phyloP scores from a whole-genome alignment of 805 yeast species.

The Saturnispora sanitii region DNA sequence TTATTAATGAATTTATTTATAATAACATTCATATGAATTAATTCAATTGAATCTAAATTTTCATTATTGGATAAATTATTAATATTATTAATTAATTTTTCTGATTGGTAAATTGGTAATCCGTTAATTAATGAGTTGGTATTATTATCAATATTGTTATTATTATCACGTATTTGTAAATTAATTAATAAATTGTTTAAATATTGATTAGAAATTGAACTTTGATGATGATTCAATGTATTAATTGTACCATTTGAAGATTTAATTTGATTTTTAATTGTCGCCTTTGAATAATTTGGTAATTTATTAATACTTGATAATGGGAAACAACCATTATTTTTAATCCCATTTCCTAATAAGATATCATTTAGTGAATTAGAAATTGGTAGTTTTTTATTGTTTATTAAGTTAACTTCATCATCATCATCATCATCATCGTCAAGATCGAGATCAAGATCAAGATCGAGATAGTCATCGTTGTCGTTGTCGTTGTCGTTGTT shows the following conservation, averaged over 20 bases:
- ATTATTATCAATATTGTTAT: background rate
- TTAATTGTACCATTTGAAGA: no score
- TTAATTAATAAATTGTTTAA: conserved; percentile 22
- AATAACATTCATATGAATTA: conserved; percentile 39
- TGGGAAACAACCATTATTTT: conserved; percentile 26
- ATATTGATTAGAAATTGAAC: conserved; percentile 14
- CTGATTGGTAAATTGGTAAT: conserved; percentile 32
- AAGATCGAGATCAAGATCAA: no score
- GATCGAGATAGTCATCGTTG: background rate
- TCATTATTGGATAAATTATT: conserved; percentile 5
- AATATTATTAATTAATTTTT: conserved; percentile 19
- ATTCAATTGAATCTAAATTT: conserved; percentile 37
- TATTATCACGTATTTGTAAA: conserved; percentile 19
- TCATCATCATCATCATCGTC: background rate
- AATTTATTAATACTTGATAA: conserved; percentile 23
- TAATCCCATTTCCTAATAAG: conserved; percentile 29
- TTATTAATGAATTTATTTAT: conserved; percentile 35
- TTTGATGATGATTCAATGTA: conserved; percentile 21
- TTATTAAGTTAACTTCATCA: background rate
- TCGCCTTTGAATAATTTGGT: conserved; percentile 27
- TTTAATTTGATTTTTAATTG: conserved; percentile 23
- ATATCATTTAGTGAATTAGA: conserved; percentile 6
- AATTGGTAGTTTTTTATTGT: background rate
- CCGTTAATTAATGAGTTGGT: conserved; percentile 29
- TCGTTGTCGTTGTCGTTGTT: no score